Conservation (phyloP, 2,329 filamentous ascomycete genomes). For the Fusarium tuaranense region DNA sequence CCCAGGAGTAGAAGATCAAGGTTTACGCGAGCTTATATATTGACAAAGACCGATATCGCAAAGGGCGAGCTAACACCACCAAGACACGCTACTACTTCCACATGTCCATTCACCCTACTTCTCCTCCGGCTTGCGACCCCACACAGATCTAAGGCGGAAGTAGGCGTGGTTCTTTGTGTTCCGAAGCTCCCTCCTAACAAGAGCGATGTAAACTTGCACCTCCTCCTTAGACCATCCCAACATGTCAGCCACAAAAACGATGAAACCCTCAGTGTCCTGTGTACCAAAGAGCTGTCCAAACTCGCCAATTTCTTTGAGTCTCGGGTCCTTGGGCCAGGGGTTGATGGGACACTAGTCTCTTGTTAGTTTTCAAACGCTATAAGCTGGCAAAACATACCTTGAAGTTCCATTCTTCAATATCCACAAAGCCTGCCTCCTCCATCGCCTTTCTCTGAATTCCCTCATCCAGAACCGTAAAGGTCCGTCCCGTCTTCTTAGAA, state of each 20-base stretch:
- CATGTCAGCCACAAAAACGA: not conserved
- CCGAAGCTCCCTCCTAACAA: not conserved
- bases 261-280: not conserved
- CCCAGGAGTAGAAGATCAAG: not conserved
- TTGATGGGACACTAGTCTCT: not conserved
- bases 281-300: not conserved
- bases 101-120: not conserved
- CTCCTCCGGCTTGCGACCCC: not conserved
- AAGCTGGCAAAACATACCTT: not conserved
- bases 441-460: constrained; percentile 36
- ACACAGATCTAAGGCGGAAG: not conserved
- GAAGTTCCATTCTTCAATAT: constrained; percentile 34
- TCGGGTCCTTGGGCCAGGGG: not conserved
- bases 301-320: not conserved
- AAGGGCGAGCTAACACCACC: not conserved
- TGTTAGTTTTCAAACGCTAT: not conserved
- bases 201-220: not conserved
- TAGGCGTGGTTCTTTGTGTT: not conserved
- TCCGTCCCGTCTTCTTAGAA: constrained; percentile 45
- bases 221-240: not conserved
- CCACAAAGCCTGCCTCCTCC: constrained; percentile 40
- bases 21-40: not conserved
- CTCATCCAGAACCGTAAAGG: constrained; percentile 42
- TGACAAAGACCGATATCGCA: not conserved
- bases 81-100: no score